Base-by-base conservation (phyloP, 192 early-diverging fungal species). In the Linnemannia schmuckeri region DNA sequence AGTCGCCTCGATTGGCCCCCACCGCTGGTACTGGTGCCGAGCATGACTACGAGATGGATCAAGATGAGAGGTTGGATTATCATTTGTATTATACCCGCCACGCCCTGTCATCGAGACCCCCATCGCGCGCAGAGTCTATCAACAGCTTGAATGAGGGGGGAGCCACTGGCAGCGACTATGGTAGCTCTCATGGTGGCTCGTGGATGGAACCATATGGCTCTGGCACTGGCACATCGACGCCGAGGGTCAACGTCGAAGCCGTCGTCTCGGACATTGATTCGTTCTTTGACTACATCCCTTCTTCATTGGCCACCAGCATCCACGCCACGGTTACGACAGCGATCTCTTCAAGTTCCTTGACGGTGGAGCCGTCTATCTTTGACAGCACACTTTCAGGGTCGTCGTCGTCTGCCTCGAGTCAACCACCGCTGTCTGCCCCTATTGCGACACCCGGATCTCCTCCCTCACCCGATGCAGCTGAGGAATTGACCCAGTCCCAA, bases 11-110 rank as follows among this genome's bases (percentile, higher is more conserved):
- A 47, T 46, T 47, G 15, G 46, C 40, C 8, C 68, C 63, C 41
- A 70, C 63, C 24, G 24, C 10, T 49, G 40, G 22, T 1, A 38
- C 41, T 17, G 30, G 27, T 47, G 46, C 44, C 37, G 83, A 87
- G 17, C 46, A 41, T 47, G 68, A 68, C 63, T 87, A 87, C 47
- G 85, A 87, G 75, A 87, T 87, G 85, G 85, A 87, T n/a, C 85
- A 87, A 63, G 85, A 87, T 68, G 85, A 87, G 72, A 81, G 72
- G n/a, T 72, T 87, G 35, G 85, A 87, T 54, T 87, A 87, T 44
- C 85, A 81, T 78, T 55, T 87, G 55, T 87, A 87, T 78, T 87
- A 87, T 87, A 87, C 85, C 85, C 85, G 85, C 46, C 85, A 87
- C 66, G 52, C 79, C 3, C 73, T 87, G 8, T 78, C 85, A 49